Base-by-base conservation (phyloP, 768 basidiomycete genomes). In the Auricularia heimuer region DNA sequence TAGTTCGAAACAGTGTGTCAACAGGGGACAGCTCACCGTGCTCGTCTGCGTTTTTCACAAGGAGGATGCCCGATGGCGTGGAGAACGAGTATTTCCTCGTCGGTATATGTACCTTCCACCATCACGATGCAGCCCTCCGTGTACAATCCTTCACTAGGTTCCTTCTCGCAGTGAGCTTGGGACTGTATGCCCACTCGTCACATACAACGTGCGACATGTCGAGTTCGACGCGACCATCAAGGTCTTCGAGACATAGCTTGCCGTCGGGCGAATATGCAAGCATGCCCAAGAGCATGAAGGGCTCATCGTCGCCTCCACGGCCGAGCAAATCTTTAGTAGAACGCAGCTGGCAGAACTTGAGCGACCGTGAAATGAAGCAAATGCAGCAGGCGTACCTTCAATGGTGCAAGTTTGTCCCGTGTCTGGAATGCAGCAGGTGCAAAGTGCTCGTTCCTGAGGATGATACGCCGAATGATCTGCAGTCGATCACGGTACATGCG, bases 51-150 rank as follows among this genome's bases (percentile, higher is more conserved):
- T 69, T 88, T 83, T 76, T 99, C 97, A 71, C 94, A 96, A 11
- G 97, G 97, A 1, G 97, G 97, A 75, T 98, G 96, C 1, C 97
- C 97, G 67, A 99, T 90, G 21, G 95, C 97, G 67, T 94, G 85
- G 4, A 98, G 92, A 68, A 89, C 83, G 62, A 99, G 80, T 1
- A 83, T 90, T 62, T 88, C 90, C 36, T 98, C 94, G 66, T 95
- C 88, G 0, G 92, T 98, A 72, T 98, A 99, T 71, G 94, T 92
- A 24, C 97, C 97, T 77, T 98, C 97, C 0, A 98, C 86, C 16
- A 99, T 82, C 0, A 94, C 93, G 74, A 98, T 90, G 65, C 89
- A 94, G 0, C 97, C 97, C 75, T 98, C 97, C 0, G 94, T 97
- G 71, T 97, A 98, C 4, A 99, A 74, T 1, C 97, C 97, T 71